Base-by-base conservation (phyloP, 257 asterid genomes). In the Solanum appendiculatum region DNA sequence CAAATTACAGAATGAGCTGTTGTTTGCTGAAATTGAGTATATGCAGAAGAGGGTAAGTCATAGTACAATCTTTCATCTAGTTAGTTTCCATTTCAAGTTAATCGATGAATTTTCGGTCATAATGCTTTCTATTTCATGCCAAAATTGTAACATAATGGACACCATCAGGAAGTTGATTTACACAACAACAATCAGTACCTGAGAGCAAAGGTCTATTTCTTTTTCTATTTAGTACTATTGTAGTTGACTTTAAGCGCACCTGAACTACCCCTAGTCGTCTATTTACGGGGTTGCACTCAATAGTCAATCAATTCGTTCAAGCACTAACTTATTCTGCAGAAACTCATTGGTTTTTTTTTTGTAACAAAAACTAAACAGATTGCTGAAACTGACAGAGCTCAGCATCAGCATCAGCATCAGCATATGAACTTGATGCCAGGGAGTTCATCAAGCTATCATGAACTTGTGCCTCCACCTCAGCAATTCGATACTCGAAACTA, bases 21-120 rank as follows among this genome's bases (percentile, higher is more conserved):
- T 97, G 78, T 93, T 91, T 87, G 97, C 99, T 18, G 99, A 97
- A 90, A 95, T 97, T 83, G 98, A 97, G 58, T 93, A 90, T 93
- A 93, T 97, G 98, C 98, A 94, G 75, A 95, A 95, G 87, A 95
- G 98, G 98, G 99, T 97, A 92, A 92, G 94, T 42, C 69, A 54
- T 77, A 34, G 36, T 42, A 20, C 40, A 14, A 14, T 70, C 37
- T 27, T 15, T 36, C 34, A 20, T 25, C 25, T 33, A 34, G 3
- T 46, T 31, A n/a, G 3, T 64, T 18, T 23, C 14, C 42, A 5
- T 64, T 69, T 36, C 15, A 63, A 56, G n/a, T 75, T 44, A 25
- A 25, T 44, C 63, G 4, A 9, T 77, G 20, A 0, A 10, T 78
- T 78, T 78, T 44, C 7, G 6, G 25, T 78, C 63, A 78, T 42